A percentile compares a stretch with the other conserved stretches of the same genome.
phyloP scores from a whole-genome alignment of 2,329 filamentous ascomycete genomes.

The Sphaerulina populicola region DNA sequence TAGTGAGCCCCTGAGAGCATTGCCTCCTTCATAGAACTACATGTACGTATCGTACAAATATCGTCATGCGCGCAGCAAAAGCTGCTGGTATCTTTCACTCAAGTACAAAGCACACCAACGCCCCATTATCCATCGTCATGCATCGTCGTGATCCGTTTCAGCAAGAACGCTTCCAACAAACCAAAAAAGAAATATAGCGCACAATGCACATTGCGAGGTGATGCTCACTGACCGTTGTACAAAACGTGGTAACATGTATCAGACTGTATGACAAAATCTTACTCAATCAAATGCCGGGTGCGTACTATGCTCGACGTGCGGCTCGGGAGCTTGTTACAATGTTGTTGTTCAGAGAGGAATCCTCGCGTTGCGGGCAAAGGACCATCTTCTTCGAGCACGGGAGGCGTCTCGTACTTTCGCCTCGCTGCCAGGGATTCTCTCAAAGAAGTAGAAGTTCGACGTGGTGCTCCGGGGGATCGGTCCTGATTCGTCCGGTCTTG shows the following conservation, averaged over 20 bases:
- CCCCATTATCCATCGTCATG: constrained; percentile 1
- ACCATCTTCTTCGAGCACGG: constrained; percentile 9
- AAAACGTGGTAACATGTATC: constrained; percentile 6
- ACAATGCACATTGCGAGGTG: not conserved
- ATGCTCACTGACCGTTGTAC: not conserved
- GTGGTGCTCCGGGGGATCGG: constrained; percentile 12
- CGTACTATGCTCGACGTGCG: constrained; percentile 7
- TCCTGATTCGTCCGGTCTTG: constrained; percentile 13
- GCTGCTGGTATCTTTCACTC: constrained; percentile 8
- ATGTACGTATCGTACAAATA: constrained; percentile 5
- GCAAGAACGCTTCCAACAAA: constrained; percentile 5
- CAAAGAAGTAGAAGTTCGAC: constrained; percentile 10
- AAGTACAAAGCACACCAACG: constrained; percentile 1
- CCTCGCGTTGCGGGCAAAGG: not conserved
- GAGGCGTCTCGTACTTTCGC: constrained; percentile 14
- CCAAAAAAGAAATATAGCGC: not conserved
- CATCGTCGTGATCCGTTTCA: constrained; percentile 1
- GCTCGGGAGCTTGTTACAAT: constrained; percentile 4
- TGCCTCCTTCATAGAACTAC: not conserved
- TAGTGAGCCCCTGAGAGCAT: not conserved
- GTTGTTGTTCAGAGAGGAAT: constrained; percentile 4
- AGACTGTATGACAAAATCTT: constrained; percentile 11
- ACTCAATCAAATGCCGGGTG: constrained; percentile 15
- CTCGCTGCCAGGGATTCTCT: constrained; percentile 13
- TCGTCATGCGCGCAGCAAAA: constrained; percentile 8